Evolutionary conservation across 2,329 filamentous ascomycete species (phyloP).

Genomic region (Dactylonectria estremocensis): DNA sequence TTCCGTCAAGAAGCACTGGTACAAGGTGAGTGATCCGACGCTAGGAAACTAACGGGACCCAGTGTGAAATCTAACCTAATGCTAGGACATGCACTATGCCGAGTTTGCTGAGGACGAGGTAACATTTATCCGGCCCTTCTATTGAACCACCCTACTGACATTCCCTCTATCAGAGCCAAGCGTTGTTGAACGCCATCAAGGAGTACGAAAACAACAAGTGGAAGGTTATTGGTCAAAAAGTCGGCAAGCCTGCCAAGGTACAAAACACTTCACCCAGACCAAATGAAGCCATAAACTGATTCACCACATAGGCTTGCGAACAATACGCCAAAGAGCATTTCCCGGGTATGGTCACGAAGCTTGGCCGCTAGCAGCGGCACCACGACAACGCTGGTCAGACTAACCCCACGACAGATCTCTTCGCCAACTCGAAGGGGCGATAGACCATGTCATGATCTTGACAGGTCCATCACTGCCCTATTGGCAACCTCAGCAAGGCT

Average conservation of each 20-base stretch:
- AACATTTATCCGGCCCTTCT: conserved; percentile 53
- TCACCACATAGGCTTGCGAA: conserved; percentile 61
- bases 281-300: background rate
- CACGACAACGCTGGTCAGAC: conserved; percentile 42
- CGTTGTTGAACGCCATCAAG: conserved; percentile 93
- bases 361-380: conserved; percentile 41
- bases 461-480: conserved; percentile 18
- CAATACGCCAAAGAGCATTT: conserved; percentile 99
- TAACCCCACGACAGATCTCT: conserved; percentile 56
- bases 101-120: conserved; percentile 99
- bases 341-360: conserved; percentile 61
- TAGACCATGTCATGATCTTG: conserved; percentile 37
- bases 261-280: background rate
- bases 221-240: conserved; percentile 97
- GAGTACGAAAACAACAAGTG: conserved; percentile 99
- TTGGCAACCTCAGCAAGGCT: conserved; percentile 17
- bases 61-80: conserved; percentile 24
- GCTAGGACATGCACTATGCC: conserved; percentile 97
- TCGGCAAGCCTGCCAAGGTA: conserved; percentile 95
- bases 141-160: conserved; percentile 38
- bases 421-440: conserved; percentile 57
- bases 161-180: conserved; percentile 72
- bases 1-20: conserved; percentile 99
- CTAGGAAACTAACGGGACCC: background rate
- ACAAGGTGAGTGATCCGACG: conserved; percentile 76